Evolutionary conservation across 1,284 basidiomycete genomes (phyloP), one percentile per base, ranked within the genome.

Genomic region (Ceratobasidium sp.): DNA sequence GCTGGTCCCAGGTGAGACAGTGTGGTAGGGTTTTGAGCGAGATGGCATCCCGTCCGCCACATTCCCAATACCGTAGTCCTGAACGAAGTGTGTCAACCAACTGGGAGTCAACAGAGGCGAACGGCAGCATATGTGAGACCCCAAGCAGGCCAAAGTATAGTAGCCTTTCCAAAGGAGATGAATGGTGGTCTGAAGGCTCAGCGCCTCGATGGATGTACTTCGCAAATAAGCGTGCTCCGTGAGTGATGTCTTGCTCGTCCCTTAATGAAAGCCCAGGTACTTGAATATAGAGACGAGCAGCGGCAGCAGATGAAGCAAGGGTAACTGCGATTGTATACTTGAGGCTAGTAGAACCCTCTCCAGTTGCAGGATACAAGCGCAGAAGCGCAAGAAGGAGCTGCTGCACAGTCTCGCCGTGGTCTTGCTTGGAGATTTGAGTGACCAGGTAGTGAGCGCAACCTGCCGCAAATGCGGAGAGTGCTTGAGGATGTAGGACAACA

Each of bases 381-480:
- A 58, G 20, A n/a, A 58, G n/a, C 9, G 55, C 55, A n/a, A 58
- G 9, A 23, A 58, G 9, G 55, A 58, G 55, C n/a, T 58, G 9
- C 20, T 58, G 55, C 12, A 58, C n/a, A 28, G 28, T 58, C 9
- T 58, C 55, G n/a, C 20, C 55, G 9, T 23, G n/a, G 28, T 58
- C 9, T 58, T 28, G n/a, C 9, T 28, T n/a, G 9, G 55, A 58
- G n/a, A 58, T 58, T 28, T 58, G 9, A n/a, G n/a, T 23, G 55
- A 58, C 55, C 10, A 58, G 55, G 28, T 58, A 58, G 9, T 58
- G n/a, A 23, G 55, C 55, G 28, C 55, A 58, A 58, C 55, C 55
- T 58, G 12, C n/a, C 28, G 55, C n/a, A 9, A 58, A 10, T n/a
- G 55, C 55, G 9, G n/a, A 23, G 28, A 58, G 9, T 23, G 55